These are phyloP conservation scores for Cnidoscolus chayamansa DNA, from an alignment of 441 rosid species.

Conservation along the genomic window DNA sequence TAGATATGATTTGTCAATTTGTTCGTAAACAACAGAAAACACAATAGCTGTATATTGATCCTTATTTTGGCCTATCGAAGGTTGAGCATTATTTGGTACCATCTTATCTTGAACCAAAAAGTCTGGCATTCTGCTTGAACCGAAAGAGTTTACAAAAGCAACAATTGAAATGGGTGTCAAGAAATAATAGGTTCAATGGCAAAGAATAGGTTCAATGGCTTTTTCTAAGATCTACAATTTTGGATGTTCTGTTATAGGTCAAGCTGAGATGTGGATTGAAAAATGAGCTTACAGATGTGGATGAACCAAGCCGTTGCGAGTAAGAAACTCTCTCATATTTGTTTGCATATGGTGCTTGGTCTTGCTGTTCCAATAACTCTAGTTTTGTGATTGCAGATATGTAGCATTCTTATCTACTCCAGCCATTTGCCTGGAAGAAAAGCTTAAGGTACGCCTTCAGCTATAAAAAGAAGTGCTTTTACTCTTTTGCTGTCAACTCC, in stretches of 20 bases:
- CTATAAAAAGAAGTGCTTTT: not conserved
- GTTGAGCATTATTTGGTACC: not conserved
- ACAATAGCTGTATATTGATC: no score
- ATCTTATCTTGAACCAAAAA: no score
- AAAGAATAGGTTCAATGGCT: not conserved
- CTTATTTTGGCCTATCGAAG: no score
- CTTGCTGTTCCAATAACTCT: constrained; percentile 8
- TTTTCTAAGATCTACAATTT: constrained; percentile 6
- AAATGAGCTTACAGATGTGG: constrained; percentile 77
- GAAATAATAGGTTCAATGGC: not conserved
- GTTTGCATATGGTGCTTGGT: not conserved
- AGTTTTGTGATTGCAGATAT: constrained; percentile 46
- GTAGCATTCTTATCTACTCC: constrained; percentile 72
- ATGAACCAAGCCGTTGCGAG: constrained; percentile 99
- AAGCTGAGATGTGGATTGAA: constrained; percentile 80
- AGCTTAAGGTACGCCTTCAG: constrained; percentile 54
- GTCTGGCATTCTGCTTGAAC: not conserved
- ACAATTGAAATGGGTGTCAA: not conserved
- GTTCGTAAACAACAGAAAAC: no score
- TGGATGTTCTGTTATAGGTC: constrained; percentile 37
- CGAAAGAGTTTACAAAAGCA: not conserved
- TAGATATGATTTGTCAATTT: no score
- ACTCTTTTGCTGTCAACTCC: not conserved
- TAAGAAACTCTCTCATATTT: constrained; percentile 30
- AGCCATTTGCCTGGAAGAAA: constrained; percentile 69